Base-by-base conservation (phyloP, 176 grass and related monocot species). In the Rhipidocladum racemiflorum region DNA sequence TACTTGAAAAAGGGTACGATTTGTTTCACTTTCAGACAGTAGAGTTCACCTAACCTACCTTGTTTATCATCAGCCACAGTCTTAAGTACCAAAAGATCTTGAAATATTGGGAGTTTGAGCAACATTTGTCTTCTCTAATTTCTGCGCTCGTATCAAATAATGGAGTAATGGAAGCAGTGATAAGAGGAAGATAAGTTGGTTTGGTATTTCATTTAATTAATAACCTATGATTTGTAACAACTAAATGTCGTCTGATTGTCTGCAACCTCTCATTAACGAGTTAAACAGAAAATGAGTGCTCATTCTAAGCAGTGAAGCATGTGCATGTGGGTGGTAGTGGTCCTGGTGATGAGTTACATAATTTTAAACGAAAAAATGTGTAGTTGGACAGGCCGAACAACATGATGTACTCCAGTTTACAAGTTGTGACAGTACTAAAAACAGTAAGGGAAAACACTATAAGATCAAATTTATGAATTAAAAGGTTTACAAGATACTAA, bases 1-100 rank as follows among this genome's bases (percentile, higher is more conserved):
- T 61, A 84, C 48, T 87, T 76, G 63, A 62, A 83, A 83, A 60
- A 2, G 32, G n/a, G 5, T n/a, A 59, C 82, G 14, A 14, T 61
- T 49, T 68, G 30, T 82, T 85, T 78, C n/a, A 30, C 28, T 59
- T 49, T 48, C 12, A 87, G 40, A 35, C 18, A 75, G 13, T 38
- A 75, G 5, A 64, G 27, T 57, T 81, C 61, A 56, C 3, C 12
- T 48, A 17, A 56, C 3, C 12, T 48, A 17, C 68, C 55, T 87
- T 81, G 9, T 50, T 76, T 23, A 51, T 81, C 2, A 8, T n/a
- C n/a, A 86, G 16, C 23, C 17, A n/a, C 45, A 71, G 6, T 78
- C 28, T 70, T 32, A 71, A 44, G 30, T 77, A 40, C 43, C 64
- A 77, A n/a, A 11, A 56, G 8, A n/a, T 68, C 36, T 68, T 48